Conservation (phyloP, 345 rosid species). For the Punica granatum region DNA sequence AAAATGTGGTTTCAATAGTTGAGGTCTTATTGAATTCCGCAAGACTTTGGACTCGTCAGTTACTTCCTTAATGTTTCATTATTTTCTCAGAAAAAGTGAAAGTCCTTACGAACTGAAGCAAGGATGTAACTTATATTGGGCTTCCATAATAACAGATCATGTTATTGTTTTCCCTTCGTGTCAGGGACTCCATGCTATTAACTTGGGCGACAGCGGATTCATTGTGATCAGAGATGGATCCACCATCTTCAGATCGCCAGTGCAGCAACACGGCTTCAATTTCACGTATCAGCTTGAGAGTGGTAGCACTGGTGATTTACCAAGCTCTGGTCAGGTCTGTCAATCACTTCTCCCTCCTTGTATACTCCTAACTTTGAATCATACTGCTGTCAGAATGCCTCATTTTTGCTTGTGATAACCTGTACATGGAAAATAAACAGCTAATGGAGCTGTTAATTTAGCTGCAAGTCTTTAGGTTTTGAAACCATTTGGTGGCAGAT, state of each 20-base stretch:
- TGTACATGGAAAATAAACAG: not conserved
- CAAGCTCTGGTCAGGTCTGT: constrained; percentile 85
- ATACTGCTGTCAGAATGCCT: not conserved
- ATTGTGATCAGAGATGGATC: constrained; percentile 77
- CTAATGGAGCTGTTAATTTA: not conserved
- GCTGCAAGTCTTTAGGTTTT: not conserved
- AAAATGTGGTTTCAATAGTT: not conserved
- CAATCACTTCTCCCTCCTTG: not conserved
- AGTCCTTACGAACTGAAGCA: not conserved
- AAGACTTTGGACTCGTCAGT: not conserved
- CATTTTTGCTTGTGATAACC: not conserved
- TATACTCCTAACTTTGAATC: not conserved
- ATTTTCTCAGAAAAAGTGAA: not conserved
- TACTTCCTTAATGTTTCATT: not conserved
- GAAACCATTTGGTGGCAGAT: not conserved
- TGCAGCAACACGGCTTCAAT: constrained; percentile 92
- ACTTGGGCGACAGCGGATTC: constrained; percentile 97
- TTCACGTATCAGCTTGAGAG: constrained; percentile 88
- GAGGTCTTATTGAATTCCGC: not conserved
- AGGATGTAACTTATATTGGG: not conserved
- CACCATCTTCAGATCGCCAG: constrained; percentile 79
- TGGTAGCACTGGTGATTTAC: constrained; percentile 65
- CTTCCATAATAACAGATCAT: not conserved
- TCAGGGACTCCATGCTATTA: constrained; percentile 72
- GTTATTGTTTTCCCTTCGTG: not conserved